These are phyloP conservation scores for Penicillium soppii DNA, from an alignment of 495 filamentous ascomycete genomes.

Conservation along the genomic window DNA sequence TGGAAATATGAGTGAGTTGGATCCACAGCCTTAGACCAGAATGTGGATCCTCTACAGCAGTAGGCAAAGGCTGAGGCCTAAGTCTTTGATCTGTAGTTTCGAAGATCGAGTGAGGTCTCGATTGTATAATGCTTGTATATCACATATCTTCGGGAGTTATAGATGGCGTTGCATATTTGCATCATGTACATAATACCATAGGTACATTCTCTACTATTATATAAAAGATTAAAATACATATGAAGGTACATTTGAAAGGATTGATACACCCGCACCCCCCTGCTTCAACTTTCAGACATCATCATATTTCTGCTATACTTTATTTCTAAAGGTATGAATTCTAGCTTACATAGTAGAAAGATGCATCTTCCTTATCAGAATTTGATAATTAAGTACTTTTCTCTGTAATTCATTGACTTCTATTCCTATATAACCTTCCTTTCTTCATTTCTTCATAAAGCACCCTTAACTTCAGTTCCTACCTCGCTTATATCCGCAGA, in stretches of 20 bases:
- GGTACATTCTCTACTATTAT: conserved; percentile 13
- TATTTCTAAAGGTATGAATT: too few species aligned
- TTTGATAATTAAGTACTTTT: too few species aligned
- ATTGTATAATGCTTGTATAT: conserved; percentile 25
- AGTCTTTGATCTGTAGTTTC: background rate
- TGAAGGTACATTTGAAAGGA: background rate
- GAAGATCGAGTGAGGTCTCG: background rate
- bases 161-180: conserved; percentile 12
- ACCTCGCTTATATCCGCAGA: too few species aligned
- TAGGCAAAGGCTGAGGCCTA: background rate
- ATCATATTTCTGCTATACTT: background rate
- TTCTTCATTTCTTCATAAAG: too few species aligned
- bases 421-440: too few species aligned
- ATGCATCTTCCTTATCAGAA: too few species aligned
- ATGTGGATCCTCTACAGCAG: background rate
- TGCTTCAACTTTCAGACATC: too few species aligned
- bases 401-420: too few species aligned
- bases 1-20: background rate
- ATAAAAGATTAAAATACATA: background rate
- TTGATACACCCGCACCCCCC: too few species aligned
- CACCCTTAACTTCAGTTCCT: too few species aligned
- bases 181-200: conserved; percentile 11
- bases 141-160: conserved; percentile 5
- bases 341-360: too few species aligned
- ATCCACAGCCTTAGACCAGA: background rate